Base-by-base conservation (phyloP, 2,329 filamentous ascomycete species). In the Ascochyta clinopodiicola region DNA sequence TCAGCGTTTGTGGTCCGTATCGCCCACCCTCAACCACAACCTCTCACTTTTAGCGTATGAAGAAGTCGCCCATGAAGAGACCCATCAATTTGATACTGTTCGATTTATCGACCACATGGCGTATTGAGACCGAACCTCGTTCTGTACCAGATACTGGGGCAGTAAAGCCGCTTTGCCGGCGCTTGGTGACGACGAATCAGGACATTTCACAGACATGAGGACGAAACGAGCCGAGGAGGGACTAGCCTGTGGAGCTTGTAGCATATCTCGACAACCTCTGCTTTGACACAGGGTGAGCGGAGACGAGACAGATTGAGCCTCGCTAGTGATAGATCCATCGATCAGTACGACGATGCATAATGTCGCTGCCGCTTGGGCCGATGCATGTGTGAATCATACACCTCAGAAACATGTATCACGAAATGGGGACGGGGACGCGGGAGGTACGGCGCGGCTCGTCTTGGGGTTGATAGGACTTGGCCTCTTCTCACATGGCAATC, bases 301-400 rank as follows among this genome's bases (percentile, higher is more conserved):
- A 55, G 57, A 54, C 58, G 54, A 62, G 54, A 62, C 60, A 51
- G 44, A 44, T 56, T 27, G 36, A 50, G 52, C 57, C 59, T 62
- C 60, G 58, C 57, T 59, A 57, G 56, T 48, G 54, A 59, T 50
- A 61, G 56, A 57, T 35, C 57, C 59, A 60, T 46, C 44, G 48
- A 48, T 58, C 54, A 53, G 42, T 46, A 43, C 51, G 36, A 51
- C 57, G 47, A 52, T 62, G 60, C 58, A 65, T 70, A 45, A 61
- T 59, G 24, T 44, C 31, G 44, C 59, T 62, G 65, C 68, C 63
- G 68, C 60, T 59, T 59, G 59, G 60, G 44, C 68, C 69, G 59
- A 55, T 43, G 53, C 57, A 65, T 65, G 63, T 58, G 67, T 51
- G 59, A 67, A 63, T 69, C 68, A 71, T 53, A 71, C 70, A 68